phyloP scores from a whole-genome alignment of 192 early-diverging fungal species.

The Coemansia sp. region DNA sequence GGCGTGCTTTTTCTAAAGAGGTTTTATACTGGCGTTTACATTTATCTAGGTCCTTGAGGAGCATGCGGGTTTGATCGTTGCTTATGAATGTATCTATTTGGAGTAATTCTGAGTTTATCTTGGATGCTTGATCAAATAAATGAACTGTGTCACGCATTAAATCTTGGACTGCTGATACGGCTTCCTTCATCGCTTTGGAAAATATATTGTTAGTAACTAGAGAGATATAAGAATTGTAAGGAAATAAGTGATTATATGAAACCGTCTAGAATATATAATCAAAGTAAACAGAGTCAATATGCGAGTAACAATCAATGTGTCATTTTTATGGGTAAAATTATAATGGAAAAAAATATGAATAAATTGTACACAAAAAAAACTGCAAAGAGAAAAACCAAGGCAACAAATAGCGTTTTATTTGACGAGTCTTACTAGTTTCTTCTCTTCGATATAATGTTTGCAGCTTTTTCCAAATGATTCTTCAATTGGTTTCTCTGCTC shows the following conservation, averaged over 20 bases:
- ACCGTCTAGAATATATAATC: too few relatives aligned
- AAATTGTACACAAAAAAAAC: too few relatives aligned
- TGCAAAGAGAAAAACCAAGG: too few relatives aligned
- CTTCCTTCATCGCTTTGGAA: constrained; percentile 24
- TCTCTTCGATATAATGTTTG: not conserved
- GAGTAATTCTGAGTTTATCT: constrained; percentile 31
- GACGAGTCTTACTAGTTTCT: not conserved
- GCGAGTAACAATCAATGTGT: not conserved
- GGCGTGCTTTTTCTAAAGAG: constrained; percentile 19
- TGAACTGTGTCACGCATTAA: constrained; percentile 45
- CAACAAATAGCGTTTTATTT: too few relatives aligned
- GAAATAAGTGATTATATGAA: not conserved
- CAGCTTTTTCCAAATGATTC: constrained; percentile 29
- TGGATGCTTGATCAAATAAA: constrained; percentile 40
- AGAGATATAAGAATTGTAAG: not conserved
- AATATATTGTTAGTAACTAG: not conserved
- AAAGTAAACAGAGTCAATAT: too few relatives aligned
- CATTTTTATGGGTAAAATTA: not conserved
- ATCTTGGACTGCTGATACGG: constrained; percentile 32
- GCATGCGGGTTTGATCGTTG: constrained; percentile 3
- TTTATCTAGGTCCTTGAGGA: constrained; percentile 23
- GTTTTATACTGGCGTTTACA: constrained; percentile 25
- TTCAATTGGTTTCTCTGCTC: constrained; percentile 40
- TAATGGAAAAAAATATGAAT: not conserved
- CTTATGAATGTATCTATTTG: constrained; percentile 38